Evolutionary conservation across 176 grass and related monocot genomes (phyloP).

Genomic region (Aechmea fasciata): DNA sequence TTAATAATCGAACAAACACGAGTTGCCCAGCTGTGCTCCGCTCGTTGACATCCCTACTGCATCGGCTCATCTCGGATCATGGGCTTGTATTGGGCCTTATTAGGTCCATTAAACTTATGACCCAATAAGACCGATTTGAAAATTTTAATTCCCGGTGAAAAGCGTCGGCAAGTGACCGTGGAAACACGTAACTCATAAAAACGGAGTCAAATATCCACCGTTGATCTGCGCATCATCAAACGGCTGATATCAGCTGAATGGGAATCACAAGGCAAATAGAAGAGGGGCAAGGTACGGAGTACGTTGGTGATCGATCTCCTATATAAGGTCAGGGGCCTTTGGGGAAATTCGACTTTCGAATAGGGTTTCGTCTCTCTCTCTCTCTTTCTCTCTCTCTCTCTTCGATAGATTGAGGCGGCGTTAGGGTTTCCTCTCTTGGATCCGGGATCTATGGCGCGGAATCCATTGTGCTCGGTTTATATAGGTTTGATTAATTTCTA

Average conservation of each 20-base stretch:
- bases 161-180: background rate
- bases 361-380: background rate
- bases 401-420: background rate
- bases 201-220: background rate
- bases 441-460: slow-evolving; percentile 47
- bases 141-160: background rate
- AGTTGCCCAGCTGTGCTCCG: too few relatives aligned
- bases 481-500: slow-evolving; percentile 45
- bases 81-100: too few relatives aligned
- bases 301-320: background rate
- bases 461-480: slow-evolving; percentile 59
- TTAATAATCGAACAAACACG: too few relatives aligned
- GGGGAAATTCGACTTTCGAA: background rate
- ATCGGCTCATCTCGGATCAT: too few relatives aligned
- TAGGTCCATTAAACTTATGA: too few relatives aligned
- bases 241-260: background rate
- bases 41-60: too few relatives aligned
- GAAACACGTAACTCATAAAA: background rate
- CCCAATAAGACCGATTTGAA: too few relatives aligned
- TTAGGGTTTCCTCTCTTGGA: slow-evolving; percentile 3
- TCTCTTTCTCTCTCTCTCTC: slow-evolving; percentile 4
- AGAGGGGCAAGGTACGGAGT: background rate
- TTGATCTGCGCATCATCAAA: background rate
- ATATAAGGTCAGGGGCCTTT: background rate
- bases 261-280: background rate